Conservation (phyloP, 2,329 filamentous ascomycete genomes). For the Alternaria angustiovoidea region DNA sequence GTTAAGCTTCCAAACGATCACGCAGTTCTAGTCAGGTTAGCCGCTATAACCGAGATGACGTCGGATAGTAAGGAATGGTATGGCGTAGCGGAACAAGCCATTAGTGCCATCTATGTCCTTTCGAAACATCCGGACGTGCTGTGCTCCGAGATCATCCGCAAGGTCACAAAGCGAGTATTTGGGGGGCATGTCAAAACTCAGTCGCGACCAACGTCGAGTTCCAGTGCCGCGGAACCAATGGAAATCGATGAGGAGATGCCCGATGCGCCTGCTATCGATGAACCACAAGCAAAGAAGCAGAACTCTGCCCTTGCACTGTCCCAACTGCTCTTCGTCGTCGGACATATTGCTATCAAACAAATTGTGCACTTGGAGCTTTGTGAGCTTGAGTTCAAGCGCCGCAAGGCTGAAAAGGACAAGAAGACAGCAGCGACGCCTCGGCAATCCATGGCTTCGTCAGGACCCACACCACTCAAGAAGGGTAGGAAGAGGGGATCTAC, state of each 20-base stretch:
- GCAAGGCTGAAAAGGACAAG: slow-evolving; percentile 89
- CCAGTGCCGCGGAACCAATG: slow-evolving; percentile 41
- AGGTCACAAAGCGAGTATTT: slow-evolving; percentile 87
- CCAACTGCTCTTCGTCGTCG: slow-evolving; percentile 92
- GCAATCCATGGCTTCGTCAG: slow-evolving; percentile 40
- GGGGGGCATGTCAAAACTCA: slow-evolving; percentile 58
- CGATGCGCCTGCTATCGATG: slow-evolving; percentile 32
- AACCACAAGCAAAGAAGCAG: slow-evolving; percentile 57
- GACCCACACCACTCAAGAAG: slow-evolving; percentile 50
- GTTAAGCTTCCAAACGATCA: slow-evolving; percentile 91
- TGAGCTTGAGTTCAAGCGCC: slow-evolving; percentile 95
- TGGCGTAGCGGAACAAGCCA: slow-evolving; percentile 93
- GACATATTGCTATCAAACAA: slow-evolving; percentile 97
- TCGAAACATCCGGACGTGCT: slow-evolving; percentile 93
- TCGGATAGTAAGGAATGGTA: slow-evolving; percentile 94
- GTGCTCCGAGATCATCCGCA: slow-evolving; percentile 87
- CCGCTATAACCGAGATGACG: slow-evolving; percentile 82
- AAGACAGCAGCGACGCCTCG: slow-evolving; percentile 51
- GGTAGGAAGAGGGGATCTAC: slow-evolving; percentile 51
- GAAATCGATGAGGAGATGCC: slow-evolving; percentile 27
- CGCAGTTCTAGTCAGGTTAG: slow-evolving; percentile 80
- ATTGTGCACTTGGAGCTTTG: slow-evolving; percentile 98
- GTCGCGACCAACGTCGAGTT: slow-evolving; percentile 41
- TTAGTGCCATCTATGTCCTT: slow-evolving; percentile 92
- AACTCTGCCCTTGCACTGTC: slow-evolving; percentile 81